Evolutionary conservation across 495 filamentous ascomycete genomes (phyloP), one percentile per base, ranked within the genome.

Genomic region (Penicillium coprophilum): DNA sequence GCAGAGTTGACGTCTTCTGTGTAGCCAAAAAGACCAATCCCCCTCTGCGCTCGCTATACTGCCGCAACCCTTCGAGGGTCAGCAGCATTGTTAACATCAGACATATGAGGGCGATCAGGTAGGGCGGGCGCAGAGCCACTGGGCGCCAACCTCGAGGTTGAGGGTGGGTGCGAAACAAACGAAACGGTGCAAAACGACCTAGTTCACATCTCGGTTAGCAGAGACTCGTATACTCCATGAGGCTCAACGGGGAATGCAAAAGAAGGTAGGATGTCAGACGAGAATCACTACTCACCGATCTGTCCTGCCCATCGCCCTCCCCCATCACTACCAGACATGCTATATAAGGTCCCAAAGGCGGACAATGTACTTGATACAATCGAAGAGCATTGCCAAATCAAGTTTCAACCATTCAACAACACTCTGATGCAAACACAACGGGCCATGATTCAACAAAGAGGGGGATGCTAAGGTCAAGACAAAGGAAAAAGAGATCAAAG

Each of bases 141-240:
- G 73, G 73, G 13, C 73, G 70, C 73, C 73, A 76, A 57, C 67
- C 67, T 27, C 32, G 61, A 27, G 17, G 43, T 45, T 55, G 57
- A 32, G 40, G 56, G 39, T 19, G 24, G n/a, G 43, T 7, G 40
- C 8, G 31, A 28, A 43, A 39, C 27, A 52, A 21, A n/a, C 28
- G 40, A 28, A 68, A 59, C 6, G 62, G 60, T n/a, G 59, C 50
- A 34, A 62, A 56, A 47, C 61, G 62, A 43, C 54, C 62, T 63
- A 40, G 4, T 41, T 3, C 13, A 9, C 28, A 15, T 30, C 28
- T 41, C 34, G 2, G 49, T 49, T 20, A 59, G 50, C 43, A 6
- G 30, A 34, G 32, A 40, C 17, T 40, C 43, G 8, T 40, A 34
- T 43, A 40, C 17, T 40, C 32, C 12, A 7, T n/a, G 17, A 24